phyloP scores from a whole-genome alignment of 1,284 basidiomycete genomes.

The Malassezia brasiliensis region DNA sequence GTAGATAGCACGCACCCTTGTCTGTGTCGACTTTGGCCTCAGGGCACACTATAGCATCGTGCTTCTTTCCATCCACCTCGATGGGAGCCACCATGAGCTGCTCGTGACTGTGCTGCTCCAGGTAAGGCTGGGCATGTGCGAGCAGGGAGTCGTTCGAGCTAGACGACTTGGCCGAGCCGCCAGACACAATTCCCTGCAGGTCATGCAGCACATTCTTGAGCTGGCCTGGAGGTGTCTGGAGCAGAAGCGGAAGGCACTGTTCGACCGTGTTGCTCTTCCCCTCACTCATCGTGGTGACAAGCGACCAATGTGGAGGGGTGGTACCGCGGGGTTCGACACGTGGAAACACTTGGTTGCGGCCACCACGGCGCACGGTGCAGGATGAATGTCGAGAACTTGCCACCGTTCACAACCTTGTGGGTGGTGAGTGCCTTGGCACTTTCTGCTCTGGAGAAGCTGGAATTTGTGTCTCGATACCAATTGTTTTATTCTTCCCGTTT shows the following conservation, averaged over 20 bases:
- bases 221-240: conserved; percentile 22
- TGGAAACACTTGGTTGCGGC: background rate
- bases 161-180: background rate
- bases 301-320: background rate
- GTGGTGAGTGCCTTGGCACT: conserved; percentile 23
- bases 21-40: background rate
- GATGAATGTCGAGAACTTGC: conserved; percentile 41
- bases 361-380: background rate
- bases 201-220: conserved; percentile 13
- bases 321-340: background rate
- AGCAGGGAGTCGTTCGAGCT: background rate
- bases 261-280: background rate
- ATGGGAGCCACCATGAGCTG: conserved; percentile 6
- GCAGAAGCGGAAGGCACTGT: conserved; percentile 12
- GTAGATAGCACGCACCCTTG: background rate
- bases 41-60: conserved; percentile 7
- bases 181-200: conserved; percentile 12
- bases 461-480: conserved; percentile 30
- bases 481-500: conserved; percentile 38
- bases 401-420: conserved; percentile 41
- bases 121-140: background rate
- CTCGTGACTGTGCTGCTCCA: conserved; percentile 11
- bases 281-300: background rate
- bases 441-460: conserved; percentile 33
- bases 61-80: background rate